Conservation (phyloP, 495 filamentous ascomycete species). For the Lepidopterella palustris region DNA sequence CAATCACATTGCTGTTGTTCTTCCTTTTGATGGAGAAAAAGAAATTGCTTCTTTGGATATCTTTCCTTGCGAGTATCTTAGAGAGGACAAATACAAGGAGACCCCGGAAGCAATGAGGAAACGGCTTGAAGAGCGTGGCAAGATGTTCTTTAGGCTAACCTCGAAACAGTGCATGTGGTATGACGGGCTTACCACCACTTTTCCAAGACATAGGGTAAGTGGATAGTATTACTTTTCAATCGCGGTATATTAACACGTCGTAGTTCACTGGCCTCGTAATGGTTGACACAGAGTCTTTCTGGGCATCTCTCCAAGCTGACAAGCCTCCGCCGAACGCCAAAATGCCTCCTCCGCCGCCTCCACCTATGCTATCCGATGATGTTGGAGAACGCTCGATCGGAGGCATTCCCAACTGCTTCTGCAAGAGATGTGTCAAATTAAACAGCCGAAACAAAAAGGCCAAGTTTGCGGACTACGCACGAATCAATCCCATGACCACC, state of each 20-base stretch:
- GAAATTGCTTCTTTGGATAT: slow-evolving; percentile 11
- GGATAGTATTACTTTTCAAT: not conserved
- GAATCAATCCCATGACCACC: slow-evolving; percentile 14
- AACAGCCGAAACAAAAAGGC: slow-evolving; percentile 12
- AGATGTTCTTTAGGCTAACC: slow-evolving; percentile 15
- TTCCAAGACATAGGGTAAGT: slow-evolving; percentile 17
- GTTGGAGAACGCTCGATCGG: slow-evolving; percentile 17
- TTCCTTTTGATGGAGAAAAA: slow-evolving; percentile 5
- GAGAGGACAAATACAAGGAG: slow-evolving; percentile 12
- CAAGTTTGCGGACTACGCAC: slow-evolving; percentile 20
- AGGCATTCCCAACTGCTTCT: slow-evolving; percentile 20
- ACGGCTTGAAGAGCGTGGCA: slow-evolving; percentile 14
- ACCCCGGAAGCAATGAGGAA: slow-evolving; percentile 5
- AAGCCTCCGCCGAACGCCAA: slow-evolving; percentile 8
- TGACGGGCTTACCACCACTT: slow-evolving; percentile 16
- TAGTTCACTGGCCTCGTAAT: slow-evolving; percentile 19
- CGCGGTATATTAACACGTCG: not conserved
- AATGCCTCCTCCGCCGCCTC: slow-evolving; percentile 10
- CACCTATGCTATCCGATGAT: slow-evolving; percentile 10
- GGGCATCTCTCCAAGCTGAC: slow-evolving; percentile 7
- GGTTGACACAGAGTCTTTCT: slow-evolving; percentile 19
- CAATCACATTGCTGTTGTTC: not conserved
- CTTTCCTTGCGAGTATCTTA: slow-evolving; percentile 18
- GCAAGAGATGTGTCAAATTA: slow-evolving; percentile 13
- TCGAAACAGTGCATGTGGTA: slow-evolving; percentile 23